Percentiles rank a stretch among this genome's conserved stretches.
Evolutionary conservation across 495 filamentous ascomycete genomes (phyloP).

Genomic region (Neurospora sp.): DNA sequence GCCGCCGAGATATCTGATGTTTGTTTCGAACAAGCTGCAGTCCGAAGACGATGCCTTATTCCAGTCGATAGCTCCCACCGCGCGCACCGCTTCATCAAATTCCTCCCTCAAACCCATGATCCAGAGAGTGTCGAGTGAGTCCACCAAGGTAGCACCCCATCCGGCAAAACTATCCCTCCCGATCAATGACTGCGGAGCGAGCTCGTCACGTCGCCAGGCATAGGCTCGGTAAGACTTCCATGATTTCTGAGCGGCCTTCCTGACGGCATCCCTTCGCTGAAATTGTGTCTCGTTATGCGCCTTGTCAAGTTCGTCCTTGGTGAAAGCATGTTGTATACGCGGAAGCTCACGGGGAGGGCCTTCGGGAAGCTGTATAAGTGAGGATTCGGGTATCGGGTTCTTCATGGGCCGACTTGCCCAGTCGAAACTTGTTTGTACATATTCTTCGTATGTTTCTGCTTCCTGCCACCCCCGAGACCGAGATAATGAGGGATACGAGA

Average conservation of each 20-base stretch:
- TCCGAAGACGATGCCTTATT: conserved; percentile 44
- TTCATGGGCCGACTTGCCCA: conserved; percentile 28
- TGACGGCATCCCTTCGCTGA: conserved; percentile 37
- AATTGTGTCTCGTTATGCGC: conserved; percentile 19
- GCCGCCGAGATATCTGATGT: conserved; percentile 69
- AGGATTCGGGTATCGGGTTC: conserved; percentile 24
- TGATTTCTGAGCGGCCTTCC: conserved; percentile 54
- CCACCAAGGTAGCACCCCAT: conserved; percentile 84
- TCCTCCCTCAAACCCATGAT: conserved; percentile 80
- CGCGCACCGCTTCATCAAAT: conserved; percentile 64
- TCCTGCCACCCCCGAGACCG: not conserved
- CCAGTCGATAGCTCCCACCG: conserved; percentile 69
- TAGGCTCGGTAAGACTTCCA: conserved; percentile 67
- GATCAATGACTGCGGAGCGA: conserved; percentile 50
- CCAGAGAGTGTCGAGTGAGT: conserved; percentile 79
- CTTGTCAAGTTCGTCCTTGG: conserved; percentile 20
- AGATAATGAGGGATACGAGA: not conserved
- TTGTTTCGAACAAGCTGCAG: conserved; percentile 70
- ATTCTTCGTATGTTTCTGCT: conserved; percentile 2
- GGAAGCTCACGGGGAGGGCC: conserved; percentile 26
- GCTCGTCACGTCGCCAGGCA: conserved; percentile 71
- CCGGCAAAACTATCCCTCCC: conserved; percentile 61
- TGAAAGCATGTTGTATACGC: conserved; percentile 31
- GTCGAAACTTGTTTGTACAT: conserved; percentile 30
- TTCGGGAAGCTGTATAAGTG: conserved; percentile 21